Conservation (phyloP, 495 filamentous ascomycete genomes). For the Talaromyces thailandensis region DNA sequence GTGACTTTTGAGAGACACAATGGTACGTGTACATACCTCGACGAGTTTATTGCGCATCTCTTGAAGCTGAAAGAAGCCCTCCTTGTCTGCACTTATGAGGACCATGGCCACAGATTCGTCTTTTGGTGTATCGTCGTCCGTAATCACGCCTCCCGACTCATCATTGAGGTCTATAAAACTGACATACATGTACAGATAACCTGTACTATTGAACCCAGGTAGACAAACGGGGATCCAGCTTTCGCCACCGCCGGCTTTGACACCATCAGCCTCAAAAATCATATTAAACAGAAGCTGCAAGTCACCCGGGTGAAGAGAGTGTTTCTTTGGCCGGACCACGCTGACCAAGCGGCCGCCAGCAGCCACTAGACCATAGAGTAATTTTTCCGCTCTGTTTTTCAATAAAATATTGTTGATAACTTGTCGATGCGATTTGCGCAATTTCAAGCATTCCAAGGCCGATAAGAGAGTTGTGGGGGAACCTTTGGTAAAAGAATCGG, state of each 20-base stretch:
- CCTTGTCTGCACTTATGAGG: constrained; percentile 85
- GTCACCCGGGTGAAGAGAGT: constrained; percentile 92
- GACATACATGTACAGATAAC: constrained; percentile 99
- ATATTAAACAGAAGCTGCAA: constrained; percentile 97
- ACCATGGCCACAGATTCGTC: constrained; percentile 83
- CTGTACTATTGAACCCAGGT: constrained; percentile 92
- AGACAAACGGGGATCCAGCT: constrained; percentile 97
- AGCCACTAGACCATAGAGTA: constrained; percentile 91
- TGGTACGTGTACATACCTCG: constrained; percentile 28
- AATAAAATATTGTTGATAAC: constrained; percentile 80
- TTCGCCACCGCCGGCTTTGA: constrained; percentile 84
- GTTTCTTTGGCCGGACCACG: constrained; percentile 86
- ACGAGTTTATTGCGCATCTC: constrained; percentile 77
- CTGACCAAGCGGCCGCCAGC: constrained; percentile 91
- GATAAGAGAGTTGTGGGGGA: constrained; percentile 83
- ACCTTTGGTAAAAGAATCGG: constrained; percentile 88
- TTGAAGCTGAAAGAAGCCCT: constrained; percentile 84
- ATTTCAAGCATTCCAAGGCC: constrained; percentile 79
- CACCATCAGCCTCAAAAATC: constrained; percentile 89
- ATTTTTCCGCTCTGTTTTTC: constrained; percentile 58
- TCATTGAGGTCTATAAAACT: constrained; percentile 62
- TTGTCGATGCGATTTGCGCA: constrained; percentile 80
- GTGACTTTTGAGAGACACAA: not conserved
- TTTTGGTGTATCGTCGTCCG: constrained; percentile 31
- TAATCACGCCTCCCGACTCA: constrained; percentile 15